A percentile compares a stretch with the other conserved stretches of the same genome.
These are phyloP conservation scores for Antitrichia curtipendula DNA, from an alignment of 225 moss, liverwort and hornwort species.

Conservation along the genomic window DNA sequence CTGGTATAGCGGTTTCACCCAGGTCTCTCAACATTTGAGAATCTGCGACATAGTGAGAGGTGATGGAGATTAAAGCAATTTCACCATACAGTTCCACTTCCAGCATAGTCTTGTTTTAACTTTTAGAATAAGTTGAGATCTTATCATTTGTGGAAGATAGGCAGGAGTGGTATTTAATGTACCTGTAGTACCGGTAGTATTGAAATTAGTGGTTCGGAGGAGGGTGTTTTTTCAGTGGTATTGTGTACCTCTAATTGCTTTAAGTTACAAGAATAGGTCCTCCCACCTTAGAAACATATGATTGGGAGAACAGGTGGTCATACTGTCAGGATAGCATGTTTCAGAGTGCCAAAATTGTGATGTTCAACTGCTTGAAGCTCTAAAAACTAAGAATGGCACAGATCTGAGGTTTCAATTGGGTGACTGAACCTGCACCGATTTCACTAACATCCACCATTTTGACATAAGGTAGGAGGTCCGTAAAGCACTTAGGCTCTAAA, in stretches of 20 bases:
- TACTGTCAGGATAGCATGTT: background rate
- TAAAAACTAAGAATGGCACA: background rate
- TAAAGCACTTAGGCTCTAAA: rapidly evolving
- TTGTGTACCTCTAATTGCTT: background rate
- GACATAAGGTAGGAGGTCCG: background rate
- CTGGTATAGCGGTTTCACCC: background rate
- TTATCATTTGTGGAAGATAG: background rate
- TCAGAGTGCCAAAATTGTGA: background rate
- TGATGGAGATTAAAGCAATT: background rate
- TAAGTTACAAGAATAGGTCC: too few species aligned
- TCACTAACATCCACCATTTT: background rate
- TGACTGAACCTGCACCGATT: too few species aligned
- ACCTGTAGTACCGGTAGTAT: background rate
- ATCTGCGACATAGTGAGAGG: background rate
- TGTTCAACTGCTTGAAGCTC: background rate
- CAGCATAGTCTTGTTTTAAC: background rate
- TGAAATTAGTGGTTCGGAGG: background rate
- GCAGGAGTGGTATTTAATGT: too few species aligned
- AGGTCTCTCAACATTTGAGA: background rate
- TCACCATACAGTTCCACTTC: background rate
- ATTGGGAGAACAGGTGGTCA: background rate
- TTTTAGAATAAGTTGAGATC: background rate
- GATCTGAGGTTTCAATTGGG: background rate
- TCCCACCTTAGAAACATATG: background rate
- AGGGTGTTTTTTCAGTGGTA: background rate